Evolutionary conservation across 768 basidiomycete species (phyloP), one percentile per base, ranked within the genome.

Genomic region (Daedaleopsis nitida): DNA sequence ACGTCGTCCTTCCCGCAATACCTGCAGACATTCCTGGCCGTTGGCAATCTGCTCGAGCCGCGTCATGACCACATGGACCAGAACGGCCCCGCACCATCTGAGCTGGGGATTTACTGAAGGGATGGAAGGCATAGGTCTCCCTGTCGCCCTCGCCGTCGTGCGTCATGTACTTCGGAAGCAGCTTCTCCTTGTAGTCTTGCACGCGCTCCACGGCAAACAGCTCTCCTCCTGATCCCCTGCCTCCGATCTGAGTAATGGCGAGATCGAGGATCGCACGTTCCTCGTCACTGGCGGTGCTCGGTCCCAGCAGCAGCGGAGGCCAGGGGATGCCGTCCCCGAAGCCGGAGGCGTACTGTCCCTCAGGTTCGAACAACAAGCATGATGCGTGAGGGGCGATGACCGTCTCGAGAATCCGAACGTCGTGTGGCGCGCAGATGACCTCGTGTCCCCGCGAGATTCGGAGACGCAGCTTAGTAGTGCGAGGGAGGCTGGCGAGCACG

Each of bases 1-100:
- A 65, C 66, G 7, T 52, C 62, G 9, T 42, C 60, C 54, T 64
- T 69, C 17, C 68, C 68, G 50, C 66, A 69, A 56, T 67, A 69
- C 54, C 66, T 44, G 24, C 68, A 69, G 37, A 67, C 67, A 23
- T 50, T n/a, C n/a, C n/a, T n/a, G n/a, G n/a, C n/a, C n/a, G n/a
- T n/a, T n/a, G n/a, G n/a, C n/a, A n/a, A n/a, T n/a, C n/a, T n/a
- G n/a, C n/a, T n/a, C n/a, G n/a, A n/a, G n/a, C n/a, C n/a, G n/a
- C 48, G 12, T 63, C 68, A n/a, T 63, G 23, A 5, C 63, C 68
- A 14, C 52, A 32, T 17, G 59, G 39, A 69, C 43, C 13, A 39
- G 55, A 17, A 35, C 24, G 37, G 67, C 14, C 2, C 66, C 49
- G 17, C 44, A n/a, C 58, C 59, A 67, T 17, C 23, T 65, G 66